Evolutionary conservation across 495 filamentous ascomycete genomes (phyloP).

Genomic region (Penicillium malachiteum): DNA sequence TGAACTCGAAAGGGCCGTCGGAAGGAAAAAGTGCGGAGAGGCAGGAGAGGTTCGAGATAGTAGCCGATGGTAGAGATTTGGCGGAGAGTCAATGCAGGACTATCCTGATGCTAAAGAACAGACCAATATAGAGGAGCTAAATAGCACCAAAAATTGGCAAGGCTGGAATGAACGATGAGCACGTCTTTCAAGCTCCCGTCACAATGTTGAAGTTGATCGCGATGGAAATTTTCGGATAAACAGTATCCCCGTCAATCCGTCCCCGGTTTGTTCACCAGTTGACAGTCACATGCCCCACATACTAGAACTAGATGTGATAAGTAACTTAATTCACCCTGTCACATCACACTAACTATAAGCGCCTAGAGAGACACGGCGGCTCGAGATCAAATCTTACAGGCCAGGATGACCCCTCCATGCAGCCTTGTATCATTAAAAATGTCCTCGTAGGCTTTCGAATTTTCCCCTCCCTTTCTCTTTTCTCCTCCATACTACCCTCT

Average conservation of each 20-base stretch:
- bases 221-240: slow-evolving; percentile 51
- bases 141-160: neutral
- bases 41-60: too few relatives aligned
- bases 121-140: neutral
- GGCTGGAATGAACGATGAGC: neutral
- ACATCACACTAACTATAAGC: slow-evolving; percentile 28
- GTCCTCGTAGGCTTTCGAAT: slow-evolving; percentile 11
- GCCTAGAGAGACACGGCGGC: slow-evolving; percentile 22
- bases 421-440: slow-evolving; percentile 16
- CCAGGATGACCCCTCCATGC: slow-evolving; percentile 17
- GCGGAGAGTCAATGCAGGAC: neutral
- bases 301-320: neutral
- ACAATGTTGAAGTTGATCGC: slow-evolving; percentile 9
- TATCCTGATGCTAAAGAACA: neutral
- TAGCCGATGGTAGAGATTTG: neutral
- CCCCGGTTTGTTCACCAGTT: neutral
- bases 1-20: slow-evolving; percentile 7
- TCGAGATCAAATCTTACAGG: slow-evolving; percentile 19
- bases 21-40: slow-evolving; percentile 8
- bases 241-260: slow-evolving; percentile 23
- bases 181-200: neutral
- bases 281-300: slow-evolving; percentile 4
- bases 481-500: neutral
- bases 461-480: neutral
- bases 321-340: slow-evolving; percentile 18